Percentiles rank a stretch among this genome's conserved stretches.
Evolutionary conservation across 495 filamentous ascomycete genomes (phyloP).

Genomic region (Diplogelasinospora grovesii): DNA sequence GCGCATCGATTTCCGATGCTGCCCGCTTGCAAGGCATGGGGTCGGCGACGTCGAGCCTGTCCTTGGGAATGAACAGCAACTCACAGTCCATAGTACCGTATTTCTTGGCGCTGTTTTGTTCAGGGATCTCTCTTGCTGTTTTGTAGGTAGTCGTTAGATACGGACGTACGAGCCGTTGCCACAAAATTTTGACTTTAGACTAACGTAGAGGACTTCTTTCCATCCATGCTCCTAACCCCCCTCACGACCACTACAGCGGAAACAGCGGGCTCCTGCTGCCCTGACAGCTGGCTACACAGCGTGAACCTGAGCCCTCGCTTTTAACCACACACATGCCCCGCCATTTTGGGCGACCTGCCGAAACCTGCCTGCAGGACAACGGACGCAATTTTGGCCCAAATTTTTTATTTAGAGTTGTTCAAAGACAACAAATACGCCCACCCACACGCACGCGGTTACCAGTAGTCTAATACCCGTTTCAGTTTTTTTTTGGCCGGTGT

Average conservation of each 20-base stretch:
- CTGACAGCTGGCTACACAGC: constrained; percentile 5
- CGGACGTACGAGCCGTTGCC: no score
- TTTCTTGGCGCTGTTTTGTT: no score
- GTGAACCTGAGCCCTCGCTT: constrained; percentile 2
- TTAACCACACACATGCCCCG: constrained; percentile 18
- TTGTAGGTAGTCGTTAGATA: no score
- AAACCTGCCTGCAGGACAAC: constrained; percentile 4
- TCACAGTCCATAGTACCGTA: no score
- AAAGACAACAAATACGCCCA: no score
- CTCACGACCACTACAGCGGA: not conserved
- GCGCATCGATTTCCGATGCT: no score
- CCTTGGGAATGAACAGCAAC: no score
- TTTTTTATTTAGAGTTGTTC: constrained; percentile 27
- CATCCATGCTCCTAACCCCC: not conserved
- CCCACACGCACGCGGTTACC: constrained; percentile 5
- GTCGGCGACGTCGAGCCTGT: no score
- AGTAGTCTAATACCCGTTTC: constrained; percentile 2
- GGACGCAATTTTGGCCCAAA: constrained; percentile 28
- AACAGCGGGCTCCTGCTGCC: constrained; percentile 2
- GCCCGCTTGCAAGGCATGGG: no score
- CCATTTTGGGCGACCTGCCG: constrained; percentile 16
- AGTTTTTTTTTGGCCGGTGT: constrained; percentile 1
- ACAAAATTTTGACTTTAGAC: no score
- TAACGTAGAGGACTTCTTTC: no score
- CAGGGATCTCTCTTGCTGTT: no score